phyloP scores from a whole-genome alignment of 805 yeast genomes.

The Starmerella vaccinii region DNA sequence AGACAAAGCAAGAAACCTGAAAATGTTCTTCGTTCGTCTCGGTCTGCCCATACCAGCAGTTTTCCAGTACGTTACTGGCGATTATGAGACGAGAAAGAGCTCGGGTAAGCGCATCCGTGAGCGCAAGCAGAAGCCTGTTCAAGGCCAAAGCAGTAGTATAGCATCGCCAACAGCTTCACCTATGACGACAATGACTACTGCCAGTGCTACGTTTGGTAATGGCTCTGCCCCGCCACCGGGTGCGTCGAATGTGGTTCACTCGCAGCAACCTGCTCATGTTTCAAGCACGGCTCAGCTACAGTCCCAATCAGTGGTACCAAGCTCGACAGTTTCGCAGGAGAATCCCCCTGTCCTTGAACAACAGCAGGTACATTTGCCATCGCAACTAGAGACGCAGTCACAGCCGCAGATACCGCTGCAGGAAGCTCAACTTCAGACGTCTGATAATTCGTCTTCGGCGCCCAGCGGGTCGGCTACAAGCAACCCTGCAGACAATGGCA shows the following conservation, averaged over 20 bases:
- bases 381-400: no score
- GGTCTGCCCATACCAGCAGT: constrained; percentile 72
- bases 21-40: constrained; percentile 68
- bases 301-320: no score
- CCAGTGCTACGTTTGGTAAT: background rate
- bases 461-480: no score
- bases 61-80: constrained; percentile 79
- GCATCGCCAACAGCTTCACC: background rate
- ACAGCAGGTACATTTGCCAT: no score
- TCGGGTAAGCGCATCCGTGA: constrained; percentile 18
- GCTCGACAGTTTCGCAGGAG: no score
- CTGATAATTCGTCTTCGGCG: no score
- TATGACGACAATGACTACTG: background rate
- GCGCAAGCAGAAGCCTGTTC: background rate
- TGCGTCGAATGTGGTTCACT: background rate
- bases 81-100: constrained; percentile 29
- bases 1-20: constrained; percentile 95
- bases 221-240: background rate
- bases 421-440: no score
- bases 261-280: background rate
- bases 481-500: no score
- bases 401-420: background rate
- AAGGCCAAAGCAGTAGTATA: background rate
- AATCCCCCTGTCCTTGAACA: no score
- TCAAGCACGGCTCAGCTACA: no score